A percentile compares a stretch with the other conserved stretches of the same genome.
Evolutionary conservation across 176 grass and related monocot genomes (phyloP).

Genomic region (Carex kokanica): DNA sequence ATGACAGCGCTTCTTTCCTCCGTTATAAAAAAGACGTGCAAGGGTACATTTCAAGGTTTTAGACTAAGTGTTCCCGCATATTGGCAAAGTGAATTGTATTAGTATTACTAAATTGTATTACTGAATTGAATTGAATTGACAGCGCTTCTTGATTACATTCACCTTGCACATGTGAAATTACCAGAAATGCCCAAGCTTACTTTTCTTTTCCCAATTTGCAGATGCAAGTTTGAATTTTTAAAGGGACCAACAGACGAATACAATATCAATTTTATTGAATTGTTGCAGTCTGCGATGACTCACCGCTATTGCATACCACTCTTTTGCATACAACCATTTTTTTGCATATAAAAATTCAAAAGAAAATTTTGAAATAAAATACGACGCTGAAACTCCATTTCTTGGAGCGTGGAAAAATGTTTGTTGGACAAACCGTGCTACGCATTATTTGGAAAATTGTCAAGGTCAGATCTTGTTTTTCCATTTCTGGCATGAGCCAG

Average conservation of each 20-base stretch:
- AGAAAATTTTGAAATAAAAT: not conserved
- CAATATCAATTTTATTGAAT: not conserved
- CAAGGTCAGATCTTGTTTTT: not conserved
- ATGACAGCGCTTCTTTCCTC: no score
- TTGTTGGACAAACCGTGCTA: not conserved
- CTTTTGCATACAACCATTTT: not conserved
- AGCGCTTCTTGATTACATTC: no score
- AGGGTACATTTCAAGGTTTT: no score
- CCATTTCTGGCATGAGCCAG: no score
- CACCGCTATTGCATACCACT: not conserved
- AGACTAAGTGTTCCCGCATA: no score
- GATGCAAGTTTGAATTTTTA: not conserved
- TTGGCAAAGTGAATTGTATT: no score
- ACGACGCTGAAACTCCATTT: not conserved
- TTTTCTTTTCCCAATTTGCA: not conserved
- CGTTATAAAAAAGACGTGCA: no score
- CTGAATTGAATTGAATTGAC: no score
- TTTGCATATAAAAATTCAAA: not conserved
- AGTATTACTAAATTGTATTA: no score
- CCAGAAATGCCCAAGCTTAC: no score
- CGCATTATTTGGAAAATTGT: not conserved
- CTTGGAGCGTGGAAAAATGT: not conserved
- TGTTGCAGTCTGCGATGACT: not conserved
- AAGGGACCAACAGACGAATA: not conserved
- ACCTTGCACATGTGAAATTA: no score